Evolutionary conservation across 148 eudicot genomes (phyloP).

Genomic region (Chenopodium formosanum): DNA sequence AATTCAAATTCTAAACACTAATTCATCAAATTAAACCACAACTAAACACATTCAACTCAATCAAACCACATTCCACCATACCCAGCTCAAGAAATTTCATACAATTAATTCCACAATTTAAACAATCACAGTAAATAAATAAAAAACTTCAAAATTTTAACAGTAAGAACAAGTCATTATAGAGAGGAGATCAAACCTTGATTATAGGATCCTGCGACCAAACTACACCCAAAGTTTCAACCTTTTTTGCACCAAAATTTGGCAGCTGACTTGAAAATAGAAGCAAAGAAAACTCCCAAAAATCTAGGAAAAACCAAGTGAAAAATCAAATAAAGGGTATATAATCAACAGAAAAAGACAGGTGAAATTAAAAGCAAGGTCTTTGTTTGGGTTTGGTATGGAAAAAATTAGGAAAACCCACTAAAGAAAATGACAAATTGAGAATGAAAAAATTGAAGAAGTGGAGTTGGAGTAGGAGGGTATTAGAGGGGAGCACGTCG

Average conservation of each 20-base stretch:
- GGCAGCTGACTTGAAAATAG: not conserved
- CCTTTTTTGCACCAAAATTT: conserved; percentile 4
- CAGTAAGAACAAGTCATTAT: not conserved
- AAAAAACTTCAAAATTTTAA: not conserved
- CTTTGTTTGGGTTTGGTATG: conserved; percentile 12
- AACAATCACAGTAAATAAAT: not conserved
- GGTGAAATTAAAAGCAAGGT: not conserved
- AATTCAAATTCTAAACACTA: not conserved
- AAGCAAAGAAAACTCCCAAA: conserved; percentile 13
- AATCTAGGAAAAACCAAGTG: not conserved
- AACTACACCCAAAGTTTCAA: conserved; percentile 3
- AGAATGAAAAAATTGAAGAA: not conserved
- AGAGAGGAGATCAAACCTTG: conserved; percentile 16
- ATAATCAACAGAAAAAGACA: too few relatives aligned
- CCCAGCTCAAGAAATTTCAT: not conserved
- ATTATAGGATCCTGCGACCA: not conserved
- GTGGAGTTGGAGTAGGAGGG: not conserved
- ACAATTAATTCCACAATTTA: not conserved
- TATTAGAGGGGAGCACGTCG: conserved; percentile 37
- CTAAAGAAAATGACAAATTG: conserved; percentile 14
- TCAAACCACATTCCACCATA: not conserved
- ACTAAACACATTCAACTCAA: not conserved
- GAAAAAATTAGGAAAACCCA: conserved; percentile 16
- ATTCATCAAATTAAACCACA: not conserved
- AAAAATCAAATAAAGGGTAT: not conserved